A percentile compares a stretch with the other conserved stretches of the same genome.
Evolutionary conservation across 371 early-diverging fungal genomes (phyloP).

Genomic region (Syncephalastrum sp.): DNA sequence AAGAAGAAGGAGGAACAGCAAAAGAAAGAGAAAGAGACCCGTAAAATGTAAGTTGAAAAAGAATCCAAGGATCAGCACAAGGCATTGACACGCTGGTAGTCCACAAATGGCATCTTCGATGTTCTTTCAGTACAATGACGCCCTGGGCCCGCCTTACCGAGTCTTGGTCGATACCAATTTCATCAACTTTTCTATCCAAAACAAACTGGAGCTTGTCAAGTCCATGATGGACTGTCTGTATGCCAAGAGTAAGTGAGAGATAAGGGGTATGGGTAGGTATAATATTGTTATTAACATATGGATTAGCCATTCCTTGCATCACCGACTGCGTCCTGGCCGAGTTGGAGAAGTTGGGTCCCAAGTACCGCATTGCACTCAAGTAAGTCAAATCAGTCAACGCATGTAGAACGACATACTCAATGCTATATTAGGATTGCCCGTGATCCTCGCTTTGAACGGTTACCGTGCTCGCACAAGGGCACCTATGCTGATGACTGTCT

Average conservation of each 20-base stretch:
- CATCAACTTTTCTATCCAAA: conserved; percentile 99
- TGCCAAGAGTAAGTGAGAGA: conserved; percentile 77
- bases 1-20: conserved; percentile 70
- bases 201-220: conserved; percentile 96
- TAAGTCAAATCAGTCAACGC: conserved; percentile 26
- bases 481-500: conserved; percentile 99
- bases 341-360: conserved; percentile 98
- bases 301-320: conserved; percentile 84
- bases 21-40: conserved; percentile 67
- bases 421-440: conserved; percentile 72
- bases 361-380: conserved; percentile 95
- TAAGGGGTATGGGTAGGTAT: not conserved
- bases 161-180: conserved; percentile 99
- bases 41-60: conserved; percentile 72
- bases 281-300: not conserved
- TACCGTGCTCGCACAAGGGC: conserved; percentile 98
- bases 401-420: not conserved
- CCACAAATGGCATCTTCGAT: conserved; percentile 93
- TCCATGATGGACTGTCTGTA: conserved; percentile 99
- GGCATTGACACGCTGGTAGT: conserved; percentile 28
- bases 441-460: conserved; percentile 93
- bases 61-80: conserved; percentile 1
- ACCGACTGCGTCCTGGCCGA: conserved; percentile 99
- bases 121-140: conserved; percentile 97
- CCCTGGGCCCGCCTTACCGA: conserved; percentile 98